Evolutionary conservation across 2,329 filamentous ascomycete species (phyloP).

Genomic region (Sclerotiophoma versabilis): DNA sequence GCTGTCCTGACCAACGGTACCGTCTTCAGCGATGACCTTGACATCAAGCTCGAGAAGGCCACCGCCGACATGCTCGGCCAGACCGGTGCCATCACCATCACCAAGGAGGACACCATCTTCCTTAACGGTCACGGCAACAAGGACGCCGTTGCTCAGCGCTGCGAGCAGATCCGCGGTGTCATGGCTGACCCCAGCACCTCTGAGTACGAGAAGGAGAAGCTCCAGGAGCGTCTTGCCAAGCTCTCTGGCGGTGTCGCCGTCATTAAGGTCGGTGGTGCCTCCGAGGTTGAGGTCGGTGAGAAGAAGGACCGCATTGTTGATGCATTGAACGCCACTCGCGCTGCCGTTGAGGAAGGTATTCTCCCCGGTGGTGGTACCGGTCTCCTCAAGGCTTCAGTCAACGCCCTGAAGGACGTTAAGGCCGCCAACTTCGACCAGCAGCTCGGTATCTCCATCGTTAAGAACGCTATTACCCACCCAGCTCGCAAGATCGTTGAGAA

Average conservation of each 20-base stretch:
- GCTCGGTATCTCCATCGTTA: slow-evolving; percentile 96
- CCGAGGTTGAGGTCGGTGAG: slow-evolving; percentile 98
- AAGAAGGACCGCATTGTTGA: slow-evolving; percentile 99
- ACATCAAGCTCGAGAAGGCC: slow-evolving; percentile 98
- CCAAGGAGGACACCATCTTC: slow-evolving; percentile 99
- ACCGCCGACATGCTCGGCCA: slow-evolving; percentile 95
- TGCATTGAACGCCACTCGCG: slow-evolving; percentile 95
- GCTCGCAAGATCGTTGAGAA: slow-evolving; percentile 98
- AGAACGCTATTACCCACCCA: slow-evolving; percentile 95
- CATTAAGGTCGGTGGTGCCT: slow-evolving; percentile 98
- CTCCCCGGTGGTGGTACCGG: slow-evolving; percentile 98
- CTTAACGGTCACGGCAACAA: slow-evolving; percentile 97
- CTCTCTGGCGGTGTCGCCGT: slow-evolving; percentile 98
- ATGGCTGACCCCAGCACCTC: slow-evolving; percentile 93
- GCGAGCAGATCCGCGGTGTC: slow-evolving; percentile 98
- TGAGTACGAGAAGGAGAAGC: slow-evolving; percentile 99
- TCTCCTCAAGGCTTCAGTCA: slow-evolving; percentile 93
- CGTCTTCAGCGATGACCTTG: slow-evolving; percentile 98
- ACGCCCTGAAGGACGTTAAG: slow-evolving; percentile 85
- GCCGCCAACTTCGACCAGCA: slow-evolving; percentile 97
- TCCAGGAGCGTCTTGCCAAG: slow-evolving; percentile 99
- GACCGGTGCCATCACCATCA: slow-evolving; percentile 98
- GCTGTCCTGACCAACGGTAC: slow-evolving; percentile 95
- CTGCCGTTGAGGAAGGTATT: slow-evolving; percentile 98
- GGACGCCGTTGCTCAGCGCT: slow-evolving; percentile 90